A percentile compares a stretch with the other conserved stretches of the same genome.
phyloP scores from a whole-genome alignment of 2,329 filamentous ascomycete genomes.

The Pseudogymnoascus sp. region DNA sequence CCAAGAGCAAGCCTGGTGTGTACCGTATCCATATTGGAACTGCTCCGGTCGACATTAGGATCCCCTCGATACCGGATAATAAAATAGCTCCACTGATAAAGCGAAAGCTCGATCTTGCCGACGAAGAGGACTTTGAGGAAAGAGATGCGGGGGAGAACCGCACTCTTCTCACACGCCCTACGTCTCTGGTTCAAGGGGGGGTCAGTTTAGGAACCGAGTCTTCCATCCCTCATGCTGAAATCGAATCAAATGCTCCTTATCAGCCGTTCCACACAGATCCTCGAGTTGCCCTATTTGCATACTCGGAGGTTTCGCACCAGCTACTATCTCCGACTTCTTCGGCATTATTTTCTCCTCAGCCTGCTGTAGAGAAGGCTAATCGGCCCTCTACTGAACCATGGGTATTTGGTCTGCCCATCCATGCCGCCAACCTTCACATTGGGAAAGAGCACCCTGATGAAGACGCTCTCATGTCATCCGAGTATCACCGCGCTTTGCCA shows the following conservation, averaged over 20 bases:
- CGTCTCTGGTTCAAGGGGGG: constrained; percentile 32
- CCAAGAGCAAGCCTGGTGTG: constrained; percentile 45
- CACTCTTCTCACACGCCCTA: constrained; percentile 15
- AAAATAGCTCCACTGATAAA: constrained; percentile 48
- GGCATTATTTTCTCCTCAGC: constrained; percentile 22
- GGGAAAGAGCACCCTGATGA: constrained; percentile 40
- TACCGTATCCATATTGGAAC: constrained; percentile 45
- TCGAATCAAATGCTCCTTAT: constrained; percentile 91
- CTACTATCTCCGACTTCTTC: constrained; percentile 12
- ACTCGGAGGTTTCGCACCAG: constrained; percentile 27
- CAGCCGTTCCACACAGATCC: constrained; percentile 92
- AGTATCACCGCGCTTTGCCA: constrained; percentile 50
- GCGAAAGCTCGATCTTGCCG: constrained; percentile 43
- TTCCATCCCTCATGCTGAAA: constrained; percentile 70
- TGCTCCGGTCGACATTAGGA: constrained; percentile 57
- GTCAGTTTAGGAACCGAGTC: constrained; percentile 38
- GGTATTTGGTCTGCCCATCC: constrained; percentile 53
- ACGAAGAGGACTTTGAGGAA: constrained; percentile 24
- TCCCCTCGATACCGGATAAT: constrained; percentile 55
- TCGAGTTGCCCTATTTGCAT: constrained; percentile 70
- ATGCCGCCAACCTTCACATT: constrained; percentile 43
- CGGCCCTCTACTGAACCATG: constrained; percentile 32
- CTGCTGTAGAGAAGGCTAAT: constrained; percentile 27
- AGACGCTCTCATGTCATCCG: constrained; percentile 31
- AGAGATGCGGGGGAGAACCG: constrained; percentile 19